These are phyloP conservation scores for Lentinula detonsa DNA, from an alignment of 768 basidiomycete genomes.

Conservation along the genomic window DNA sequence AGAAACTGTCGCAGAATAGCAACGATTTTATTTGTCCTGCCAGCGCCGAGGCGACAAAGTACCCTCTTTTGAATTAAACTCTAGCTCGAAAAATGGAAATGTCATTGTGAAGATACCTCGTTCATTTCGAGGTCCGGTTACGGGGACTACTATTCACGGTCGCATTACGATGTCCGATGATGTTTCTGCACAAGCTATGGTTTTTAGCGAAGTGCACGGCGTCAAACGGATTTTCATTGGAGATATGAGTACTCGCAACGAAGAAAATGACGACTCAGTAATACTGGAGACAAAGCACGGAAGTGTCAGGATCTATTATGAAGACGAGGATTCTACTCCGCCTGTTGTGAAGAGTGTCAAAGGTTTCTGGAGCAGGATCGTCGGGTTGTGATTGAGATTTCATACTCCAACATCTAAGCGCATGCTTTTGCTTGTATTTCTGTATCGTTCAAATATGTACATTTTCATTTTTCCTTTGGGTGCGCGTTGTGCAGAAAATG, in stretches of 20 bases:
- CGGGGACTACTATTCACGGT: conserved; percentile 22
- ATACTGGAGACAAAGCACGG: conserved; percentile 27
- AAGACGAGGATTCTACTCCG: conserved; percentile 23
- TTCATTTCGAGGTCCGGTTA: conserved; percentile 30
- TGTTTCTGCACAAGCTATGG: conserved; percentile 17
- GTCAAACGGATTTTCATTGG: conserved; percentile 31
- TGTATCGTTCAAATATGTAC: too few species aligned
- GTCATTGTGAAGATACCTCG: conserved; percentile 31
- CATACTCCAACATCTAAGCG: too few species aligned
- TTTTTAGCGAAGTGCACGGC: conserved; percentile 24
- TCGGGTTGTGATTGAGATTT: neutral
- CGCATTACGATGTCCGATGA: conserved; percentile 22
- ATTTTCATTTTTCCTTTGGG: too few species aligned
- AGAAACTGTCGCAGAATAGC: neutral
- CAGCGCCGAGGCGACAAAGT: conserved; percentile 9
- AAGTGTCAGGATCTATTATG: conserved; percentile 25
- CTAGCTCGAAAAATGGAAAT: conserved; percentile 21
- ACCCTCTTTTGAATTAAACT: conserved; percentile 17
- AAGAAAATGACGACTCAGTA: conserved; percentile 32
- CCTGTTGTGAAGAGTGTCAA: neutral
- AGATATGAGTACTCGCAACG: conserved; percentile 16
- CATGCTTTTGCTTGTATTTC: too few species aligned
- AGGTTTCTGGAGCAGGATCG: neutral
- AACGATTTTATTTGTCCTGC: neutral
- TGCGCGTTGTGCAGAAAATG: too few species aligned